Evolutionary conservation across 768 basidiomycete genomes (phyloP).

Genomic region (Strobilomyces dryophilus): DNA sequence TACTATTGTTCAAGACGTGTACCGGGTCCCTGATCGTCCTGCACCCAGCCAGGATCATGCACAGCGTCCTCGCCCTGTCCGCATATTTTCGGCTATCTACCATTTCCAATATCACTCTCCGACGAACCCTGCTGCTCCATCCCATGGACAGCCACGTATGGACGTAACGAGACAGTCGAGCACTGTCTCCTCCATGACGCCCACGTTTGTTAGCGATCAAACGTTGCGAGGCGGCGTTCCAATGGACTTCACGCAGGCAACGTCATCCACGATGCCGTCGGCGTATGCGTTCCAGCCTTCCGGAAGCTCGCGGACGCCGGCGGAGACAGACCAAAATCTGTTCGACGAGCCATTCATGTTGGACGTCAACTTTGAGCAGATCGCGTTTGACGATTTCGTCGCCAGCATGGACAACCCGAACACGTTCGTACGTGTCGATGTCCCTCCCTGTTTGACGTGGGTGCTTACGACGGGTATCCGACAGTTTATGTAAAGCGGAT

Average conservation of each 20-base stretch:
- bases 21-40: slow-evolving; percentile 26
- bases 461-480: slow-evolving; percentile 6
- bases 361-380: slow-evolving; percentile 27
- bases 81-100: slow-evolving; percentile 56
- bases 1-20: slow-evolving; percentile 63
- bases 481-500: slow-evolving; percentile 22
- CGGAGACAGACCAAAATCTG: slow-evolving; percentile 18
- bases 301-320: not conserved
- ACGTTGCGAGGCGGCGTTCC: not conserved
- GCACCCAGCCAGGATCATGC: slow-evolving; percentile 18
- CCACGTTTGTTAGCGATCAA: slow-evolving; percentile 6
- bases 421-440: slow-evolving; percentile 31
- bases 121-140: slow-evolving; percentile 5
- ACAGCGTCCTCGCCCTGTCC: slow-evolving; percentile 24
- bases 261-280: slow-evolving; percentile 7
- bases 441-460: not conserved
- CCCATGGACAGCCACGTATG: slow-evolving; percentile 9
- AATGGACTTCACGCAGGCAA: not conserved
- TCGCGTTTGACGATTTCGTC: slow-evolving; percentile 25
- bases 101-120: slow-evolving; percentile 44
- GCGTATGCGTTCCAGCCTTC: not conserved
- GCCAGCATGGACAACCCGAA: slow-evolving; percentile 22
- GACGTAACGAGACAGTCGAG: slow-evolving; percentile 4
- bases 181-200: slow-evolving; percentile 12
- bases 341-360: slow-evolving; percentile 29